These are phyloP conservation scores for Trypanosoma congolense DNA, from an alignment of 208 protist genomes.

Conservation along the genomic window DNA sequence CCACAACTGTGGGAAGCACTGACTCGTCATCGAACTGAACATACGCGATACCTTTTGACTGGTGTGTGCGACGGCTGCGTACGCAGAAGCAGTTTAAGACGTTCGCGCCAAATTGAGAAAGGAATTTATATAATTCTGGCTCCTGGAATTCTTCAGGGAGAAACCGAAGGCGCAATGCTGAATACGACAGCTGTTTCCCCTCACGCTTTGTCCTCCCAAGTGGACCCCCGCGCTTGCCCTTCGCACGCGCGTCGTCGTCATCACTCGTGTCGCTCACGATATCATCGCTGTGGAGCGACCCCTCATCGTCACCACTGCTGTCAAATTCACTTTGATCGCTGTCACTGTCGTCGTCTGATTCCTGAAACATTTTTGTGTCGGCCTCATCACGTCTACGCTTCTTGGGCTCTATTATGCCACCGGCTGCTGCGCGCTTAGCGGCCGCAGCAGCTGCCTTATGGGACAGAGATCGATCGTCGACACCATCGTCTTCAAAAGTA, in stretches of 20 bases:
- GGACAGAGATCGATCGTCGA: background rate
- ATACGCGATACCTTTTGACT: constrained; percentile 83
- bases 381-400: constrained; percentile 21
- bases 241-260: constrained; percentile 6
- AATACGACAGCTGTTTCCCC: constrained; percentile 43
- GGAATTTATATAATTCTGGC: constrained; percentile 85
- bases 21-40: constrained; percentile 76
- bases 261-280: constrained; percentile 19
- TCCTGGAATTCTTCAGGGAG: constrained; percentile 82
- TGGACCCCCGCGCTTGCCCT: constrained; percentile 27
- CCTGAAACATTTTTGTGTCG: constrained; percentile 20
- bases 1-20: constrained; percentile 63
- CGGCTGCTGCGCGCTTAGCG: constrained; percentile 18
- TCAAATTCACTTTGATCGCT: constrained; percentile 9
- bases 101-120: constrained; percentile 75
- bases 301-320: constrained; percentile 24
- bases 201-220: constrained; percentile 32
- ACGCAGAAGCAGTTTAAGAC: constrained; percentile 88
- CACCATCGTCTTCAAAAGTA: constrained; percentile 11
- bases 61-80: constrained; percentile 77
- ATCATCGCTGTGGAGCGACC: constrained; percentile 25
- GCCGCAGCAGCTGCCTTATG: constrained; percentile 3
- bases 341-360: constrained; percentile 25
- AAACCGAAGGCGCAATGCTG: constrained; percentile 70
- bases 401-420: constrained; percentile 44